Evolutionary conservation across 257 asterid genomes (phyloP), one percentile per base, ranked within the genome.

Genomic region (Plantago elongata): DNA sequence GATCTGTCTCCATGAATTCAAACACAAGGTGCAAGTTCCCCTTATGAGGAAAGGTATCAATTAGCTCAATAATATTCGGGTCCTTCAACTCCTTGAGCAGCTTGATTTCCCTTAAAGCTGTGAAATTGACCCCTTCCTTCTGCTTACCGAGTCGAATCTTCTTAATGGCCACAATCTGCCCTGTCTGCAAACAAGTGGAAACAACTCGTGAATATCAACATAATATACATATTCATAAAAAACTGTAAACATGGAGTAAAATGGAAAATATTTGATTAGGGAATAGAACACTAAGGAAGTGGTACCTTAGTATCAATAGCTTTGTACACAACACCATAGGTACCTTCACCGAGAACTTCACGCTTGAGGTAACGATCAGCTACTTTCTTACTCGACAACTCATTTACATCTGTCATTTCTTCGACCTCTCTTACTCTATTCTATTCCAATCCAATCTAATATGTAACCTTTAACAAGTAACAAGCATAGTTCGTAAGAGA

Each of bases 1-100:
- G 78, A 75, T 86, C 95, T 29, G 95, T 83, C 87, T 88, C 98
- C 95, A 91, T 88, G 71, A 88, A 92, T 79, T 91, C 98, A 77
- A 91, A 86, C 67, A 86, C 97, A 54, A 86, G 95, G 75, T 87
- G 89, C 83, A 92, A 73, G 76, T 89, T 86, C 63, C 90, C 95
- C 55, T 84, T 89, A 69, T 83, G 87, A 10, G 89, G 88, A 64
- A 84, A 88, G 12, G 94, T 82, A 64, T 90, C 98, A 17, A 85
- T 90, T 77, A 89, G 68, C 77, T 89, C 95, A 18, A 92, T 87
- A 40, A 92, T 79, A 63, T 80, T 81, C 9, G 89, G 84, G 68
- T 89, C 96, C 84, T 86, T 84, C 7, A 92, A 88, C 86, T 92
- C 97, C 81, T 92, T 92, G 63, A 92, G 87, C 77, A 92, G 65